These are phyloP conservation scores for Moesziomyces antarcticus DNA, from an alignment of 1,284 basidiomycete genomes.

Conservation along the genomic window DNA sequence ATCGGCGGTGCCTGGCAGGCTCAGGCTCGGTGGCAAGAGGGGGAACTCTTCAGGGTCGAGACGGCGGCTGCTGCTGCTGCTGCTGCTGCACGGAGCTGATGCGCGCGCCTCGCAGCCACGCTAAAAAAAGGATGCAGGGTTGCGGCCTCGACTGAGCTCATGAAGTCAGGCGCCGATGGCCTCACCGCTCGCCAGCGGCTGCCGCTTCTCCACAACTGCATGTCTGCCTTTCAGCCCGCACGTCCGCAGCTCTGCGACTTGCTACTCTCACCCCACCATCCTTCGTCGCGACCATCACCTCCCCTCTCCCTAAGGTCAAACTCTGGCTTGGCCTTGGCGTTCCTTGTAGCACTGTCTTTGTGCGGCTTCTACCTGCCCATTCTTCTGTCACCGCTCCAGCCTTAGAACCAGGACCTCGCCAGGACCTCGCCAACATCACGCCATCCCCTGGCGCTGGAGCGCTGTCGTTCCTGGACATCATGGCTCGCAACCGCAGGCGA, in stretches of 20 bases:
- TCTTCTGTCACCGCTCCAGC: not conserved
- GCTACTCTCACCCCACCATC: not conserved
- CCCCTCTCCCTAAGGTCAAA: not conserved
- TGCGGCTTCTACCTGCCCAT: not conserved
- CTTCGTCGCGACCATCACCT: not conserved
- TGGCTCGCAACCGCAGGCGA: slow-evolving; percentile 8
- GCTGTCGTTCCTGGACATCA: slow-evolving; percentile 1
- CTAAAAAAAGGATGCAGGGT: not conserved
- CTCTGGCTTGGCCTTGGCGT: too few species aligned
- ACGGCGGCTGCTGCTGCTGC: too few species aligned
- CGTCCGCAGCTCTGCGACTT: too few species aligned
- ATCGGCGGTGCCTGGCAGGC: not conserved
- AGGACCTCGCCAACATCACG: not conserved
- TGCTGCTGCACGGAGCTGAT: not conserved
- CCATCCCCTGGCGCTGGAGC: not conserved
- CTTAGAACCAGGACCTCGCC: not conserved
- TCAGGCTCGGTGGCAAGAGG: not conserved
- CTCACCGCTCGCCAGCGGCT: too few species aligned
- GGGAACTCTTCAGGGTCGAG: not conserved
- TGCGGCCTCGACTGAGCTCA: not conserved
- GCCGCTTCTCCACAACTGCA: not conserved
- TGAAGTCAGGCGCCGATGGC: not conserved
- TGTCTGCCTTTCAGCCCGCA: too few species aligned
- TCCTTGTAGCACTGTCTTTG: not conserved
- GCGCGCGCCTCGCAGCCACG: too few species aligned